Percentiles rank a stretch among this genome's conserved stretches.
Evolutionary conservation across 805 yeast species (phyloP).

Genomic region (Wickerhamiella sorbophila): DNA sequence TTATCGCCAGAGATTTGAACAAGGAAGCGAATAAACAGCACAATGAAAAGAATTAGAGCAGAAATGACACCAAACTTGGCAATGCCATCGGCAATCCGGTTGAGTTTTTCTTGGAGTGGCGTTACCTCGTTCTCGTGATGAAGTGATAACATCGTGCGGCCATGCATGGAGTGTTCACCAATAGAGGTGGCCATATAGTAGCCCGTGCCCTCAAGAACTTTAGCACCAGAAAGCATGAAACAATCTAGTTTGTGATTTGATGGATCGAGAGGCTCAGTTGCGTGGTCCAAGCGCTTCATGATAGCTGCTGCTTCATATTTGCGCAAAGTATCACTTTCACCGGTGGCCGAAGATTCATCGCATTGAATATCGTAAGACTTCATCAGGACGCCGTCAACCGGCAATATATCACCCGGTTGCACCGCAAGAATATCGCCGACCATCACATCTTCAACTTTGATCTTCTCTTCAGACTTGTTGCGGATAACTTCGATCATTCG

Average conservation of each 20-base stretch:
- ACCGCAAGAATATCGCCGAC: conserved; percentile 77
- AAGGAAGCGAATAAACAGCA: conserved; percentile 62
- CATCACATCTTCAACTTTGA: conserved; percentile 58
- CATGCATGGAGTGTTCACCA: conserved; percentile 80
- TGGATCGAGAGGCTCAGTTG: conserved; percentile 21
- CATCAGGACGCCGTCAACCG: conserved; percentile 72
- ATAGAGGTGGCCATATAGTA: conserved; percentile 78
- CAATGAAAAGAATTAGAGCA: conserved; percentile 66
- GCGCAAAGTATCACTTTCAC: conserved; percentile 75
- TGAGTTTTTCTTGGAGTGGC: conserved; percentile 74
- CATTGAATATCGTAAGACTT: conserved; percentile 60
- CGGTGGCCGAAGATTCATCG: conserved; percentile 88
- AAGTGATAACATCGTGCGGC: conserved; percentile 75
- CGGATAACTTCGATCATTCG: conserved; percentile 66
- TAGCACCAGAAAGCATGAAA: conserved; percentile 82
- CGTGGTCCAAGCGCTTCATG: conserved; percentile 17
- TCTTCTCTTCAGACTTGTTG: conserved; percentile 48
- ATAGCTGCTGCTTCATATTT: conserved; percentile 43
- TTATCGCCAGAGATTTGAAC: conserved; percentile 35
- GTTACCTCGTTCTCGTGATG: conserved; percentile 68
- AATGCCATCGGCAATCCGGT: conserved; percentile 77
- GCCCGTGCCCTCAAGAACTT: conserved; percentile 74
- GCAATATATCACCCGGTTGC: conserved; percentile 89
- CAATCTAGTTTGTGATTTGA: conserved; percentile 48
- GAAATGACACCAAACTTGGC: conserved; percentile 88